Evolutionary conservation across 192 early-diverging fungal species (phyloP).

Genomic region (Gorgonomyces haynaldii): DNA sequence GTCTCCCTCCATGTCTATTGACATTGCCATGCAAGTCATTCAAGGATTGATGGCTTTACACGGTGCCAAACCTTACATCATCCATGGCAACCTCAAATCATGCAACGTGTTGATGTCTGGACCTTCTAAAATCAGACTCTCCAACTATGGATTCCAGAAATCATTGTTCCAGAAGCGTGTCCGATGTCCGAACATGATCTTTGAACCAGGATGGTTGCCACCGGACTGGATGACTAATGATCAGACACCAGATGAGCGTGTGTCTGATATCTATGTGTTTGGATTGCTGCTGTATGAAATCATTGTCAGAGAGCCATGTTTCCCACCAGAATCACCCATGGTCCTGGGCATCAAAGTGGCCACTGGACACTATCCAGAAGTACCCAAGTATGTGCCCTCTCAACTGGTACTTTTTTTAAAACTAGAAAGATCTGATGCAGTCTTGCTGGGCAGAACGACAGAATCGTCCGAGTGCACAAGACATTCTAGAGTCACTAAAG

Average conservation of each 20-base stretch:
- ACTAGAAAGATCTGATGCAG: background rate
- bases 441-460: background rate
- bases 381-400: slow-evolving; percentile 20
- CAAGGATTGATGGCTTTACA: slow-evolving; percentile 28
- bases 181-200: background rate
- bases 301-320: slow-evolving; percentile 15
- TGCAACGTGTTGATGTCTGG: slow-evolving; percentile 22
- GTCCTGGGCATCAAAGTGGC: slow-evolving; percentile 18
- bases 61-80: slow-evolving; percentile 20
- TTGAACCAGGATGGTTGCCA: slow-evolving; percentile 17
- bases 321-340: slow-evolving; percentile 18
- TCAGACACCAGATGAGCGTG: background rate
- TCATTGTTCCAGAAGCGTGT: slow-evolving; percentile 3
- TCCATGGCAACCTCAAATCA: slow-evolving; percentile 29
- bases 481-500: background rate
- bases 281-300: slow-evolving; percentile 25
- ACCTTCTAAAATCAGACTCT: slow-evolving; percentile 9
- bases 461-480: background rate
- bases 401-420: slow-evolving; percentile 12
- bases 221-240: slow-evolving; percentile 15
- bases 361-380: slow-evolving; percentile 12
- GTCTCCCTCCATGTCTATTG: slow-evolving; percentile 8
- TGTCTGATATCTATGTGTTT: slow-evolving; percentile 22
- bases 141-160: slow-evolving; percentile 28
- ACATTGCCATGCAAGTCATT: slow-evolving; percentile 17